phyloP scores from a whole-genome alignment of 768 basidiomycete species.

The Termitomyces eurrhizus region DNA sequence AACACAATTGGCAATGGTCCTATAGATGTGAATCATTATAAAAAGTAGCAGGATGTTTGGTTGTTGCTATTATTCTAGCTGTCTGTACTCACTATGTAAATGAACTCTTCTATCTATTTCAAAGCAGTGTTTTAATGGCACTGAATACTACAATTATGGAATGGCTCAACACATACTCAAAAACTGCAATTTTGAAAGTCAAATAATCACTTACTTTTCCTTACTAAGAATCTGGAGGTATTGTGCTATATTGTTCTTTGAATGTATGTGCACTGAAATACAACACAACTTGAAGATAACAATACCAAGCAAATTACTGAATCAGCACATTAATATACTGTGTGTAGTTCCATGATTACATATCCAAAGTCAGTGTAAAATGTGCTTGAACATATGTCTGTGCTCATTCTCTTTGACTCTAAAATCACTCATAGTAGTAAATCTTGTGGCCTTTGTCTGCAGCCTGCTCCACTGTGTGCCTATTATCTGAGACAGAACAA shows the following conservation, averaged over 20 bases:
- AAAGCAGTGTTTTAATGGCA: background rate
- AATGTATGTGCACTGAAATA: background rate
- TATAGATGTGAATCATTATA: background rate
- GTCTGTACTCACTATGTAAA: background rate
- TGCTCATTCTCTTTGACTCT: background rate
- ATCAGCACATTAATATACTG: too few relatives aligned
- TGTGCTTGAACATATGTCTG: too few relatives aligned
- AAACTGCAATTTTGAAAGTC: background rate
- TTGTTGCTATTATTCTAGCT: background rate
- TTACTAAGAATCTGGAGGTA: background rate
- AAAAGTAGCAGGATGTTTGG: background rate
- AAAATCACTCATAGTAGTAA: background rate
- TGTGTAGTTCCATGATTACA: too few relatives aligned
- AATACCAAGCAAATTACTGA: background rate
- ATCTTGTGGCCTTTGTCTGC: background rate
- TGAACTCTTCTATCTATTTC: background rate
- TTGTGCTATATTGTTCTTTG: background rate
- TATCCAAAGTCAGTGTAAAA: too few relatives aligned
- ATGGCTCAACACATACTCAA: background rate
- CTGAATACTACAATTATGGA: background rate
- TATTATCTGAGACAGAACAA: background rate
- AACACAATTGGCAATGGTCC: background rate
- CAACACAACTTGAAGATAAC: background rate
- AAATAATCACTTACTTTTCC: background rate
- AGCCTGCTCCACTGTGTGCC: background rate